Evolutionary conservation across 2,329 filamentous ascomycete species (phyloP).

Genomic region (Atkinsonella hypoxylon): DNA sequence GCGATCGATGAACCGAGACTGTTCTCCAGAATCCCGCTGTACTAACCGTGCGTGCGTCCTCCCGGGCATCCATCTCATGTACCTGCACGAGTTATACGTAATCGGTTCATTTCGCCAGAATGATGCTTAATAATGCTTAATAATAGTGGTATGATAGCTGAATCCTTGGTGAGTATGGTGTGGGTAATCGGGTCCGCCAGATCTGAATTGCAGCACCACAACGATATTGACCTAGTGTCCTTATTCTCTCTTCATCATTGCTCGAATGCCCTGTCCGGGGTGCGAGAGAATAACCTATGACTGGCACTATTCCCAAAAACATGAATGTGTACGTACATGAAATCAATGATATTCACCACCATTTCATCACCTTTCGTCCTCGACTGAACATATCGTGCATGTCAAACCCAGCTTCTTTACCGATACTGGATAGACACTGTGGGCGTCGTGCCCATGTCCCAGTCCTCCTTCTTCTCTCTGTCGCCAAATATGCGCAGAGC

Average conservation of each 20-base stretch:
- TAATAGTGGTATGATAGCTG: too few species aligned
- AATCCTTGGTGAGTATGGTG: too few species aligned
- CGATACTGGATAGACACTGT: conserved; percentile 34
- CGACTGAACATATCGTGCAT: not conserved
- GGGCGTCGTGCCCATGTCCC: conserved; percentile 30
- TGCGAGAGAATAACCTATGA: not conserved
- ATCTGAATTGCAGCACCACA: too few species aligned
- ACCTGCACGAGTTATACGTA: too few species aligned
- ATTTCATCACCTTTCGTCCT: not conserved
- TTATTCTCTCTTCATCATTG: not conserved
- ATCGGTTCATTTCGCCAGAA: too few species aligned
- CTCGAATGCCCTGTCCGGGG: not conserved
- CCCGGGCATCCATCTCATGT: too few species aligned
- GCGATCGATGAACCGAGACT: too few species aligned
- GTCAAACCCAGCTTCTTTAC: not conserved
- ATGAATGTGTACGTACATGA: not conserved
- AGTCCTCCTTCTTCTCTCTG: conserved; percentile 29
- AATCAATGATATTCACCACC: not conserved
- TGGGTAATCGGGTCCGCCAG: too few species aligned
- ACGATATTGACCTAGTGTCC: too few species aligned
- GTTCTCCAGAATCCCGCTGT: too few species aligned
- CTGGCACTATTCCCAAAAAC: not conserved
- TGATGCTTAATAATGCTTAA: too few species aligned
- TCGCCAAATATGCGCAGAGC: conserved; percentile 41
- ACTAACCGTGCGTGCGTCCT: too few species aligned